Evolutionary conservation across 2,329 filamentous ascomycete genomes (phyloP).

Genomic region (Ceratocystis smalleyi): DNA sequence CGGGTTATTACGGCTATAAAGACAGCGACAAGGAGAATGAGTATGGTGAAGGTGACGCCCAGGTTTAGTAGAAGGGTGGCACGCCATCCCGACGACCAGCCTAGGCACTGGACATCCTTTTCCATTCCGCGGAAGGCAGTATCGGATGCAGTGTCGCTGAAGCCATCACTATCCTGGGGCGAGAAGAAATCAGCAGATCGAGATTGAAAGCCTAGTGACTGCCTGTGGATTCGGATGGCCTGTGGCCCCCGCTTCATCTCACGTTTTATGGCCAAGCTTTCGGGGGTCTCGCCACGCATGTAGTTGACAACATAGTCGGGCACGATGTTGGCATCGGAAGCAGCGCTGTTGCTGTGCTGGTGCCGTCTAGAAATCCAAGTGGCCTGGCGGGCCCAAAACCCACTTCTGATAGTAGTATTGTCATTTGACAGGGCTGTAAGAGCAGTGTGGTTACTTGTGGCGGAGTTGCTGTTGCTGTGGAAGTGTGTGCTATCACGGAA

Average conservation of each 20-base stretch:
- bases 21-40: slow-evolving; percentile 23
- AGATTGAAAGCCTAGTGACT: slow-evolving; percentile 21
- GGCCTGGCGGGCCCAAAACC: slow-evolving; percentile 14
- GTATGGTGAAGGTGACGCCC: slow-evolving; percentile 6
- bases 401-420: slow-evolving; percentile 9
- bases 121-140: slow-evolving; percentile 6
- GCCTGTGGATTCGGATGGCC: slow-evolving; percentile 10
- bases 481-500: slow-evolving; percentile 16
- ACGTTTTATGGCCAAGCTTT: slow-evolving; percentile 33
- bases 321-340: slow-evolving; percentile 31
- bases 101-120: slow-evolving; percentile 16
- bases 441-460: slow-evolving; percentile 13
- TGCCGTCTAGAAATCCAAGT: slow-evolving; percentile 9
- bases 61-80: slow-evolving; percentile 31
- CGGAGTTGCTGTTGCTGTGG: slow-evolving; percentile 6
- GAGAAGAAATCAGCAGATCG: slow-evolving; percentile 25
- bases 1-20: slow-evolving; percentile 27
- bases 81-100: slow-evolving; percentile 32
- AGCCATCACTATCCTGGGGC: slow-evolving; percentile 17
- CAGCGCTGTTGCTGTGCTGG: slow-evolving; percentile 19
- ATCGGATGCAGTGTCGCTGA: not conserved
- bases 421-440: slow-evolving; percentile 1
- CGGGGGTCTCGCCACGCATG: slow-evolving; percentile 39
- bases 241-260: slow-evolving; percentile 21
- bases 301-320: slow-evolving; percentile 42